These are phyloP conservation scores for Candida krabiensis DNA, from an alignment of 805 yeast genomes.

Conservation along the genomic window DNA sequence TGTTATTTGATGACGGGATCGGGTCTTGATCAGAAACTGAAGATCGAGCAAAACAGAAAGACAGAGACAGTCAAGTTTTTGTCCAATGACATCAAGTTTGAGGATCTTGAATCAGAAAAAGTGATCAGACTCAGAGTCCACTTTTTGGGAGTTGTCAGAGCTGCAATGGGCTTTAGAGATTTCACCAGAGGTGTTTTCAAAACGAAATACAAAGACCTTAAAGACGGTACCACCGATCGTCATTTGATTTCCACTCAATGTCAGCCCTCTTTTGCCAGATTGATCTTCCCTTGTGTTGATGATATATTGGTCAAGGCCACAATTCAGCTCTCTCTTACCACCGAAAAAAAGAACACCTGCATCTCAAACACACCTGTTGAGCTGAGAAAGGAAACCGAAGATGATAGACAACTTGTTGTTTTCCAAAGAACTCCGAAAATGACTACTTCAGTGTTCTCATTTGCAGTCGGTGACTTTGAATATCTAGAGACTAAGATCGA, in stretches of 20 bases:
- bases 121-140: conserved; percentile 28
- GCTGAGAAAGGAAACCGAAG: conserved; percentile 13
- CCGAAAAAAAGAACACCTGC: conserved; percentile 46
- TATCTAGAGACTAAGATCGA: conserved; percentile 39
- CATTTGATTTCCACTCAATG: conserved; percentile 67
- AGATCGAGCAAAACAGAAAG: conserved; percentile 37
- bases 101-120: conserved; percentile 6
- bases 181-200: conserved; percentile 65
- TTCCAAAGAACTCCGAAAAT: conserved; percentile 60
- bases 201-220: conserved; percentile 57
- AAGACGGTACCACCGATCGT: conserved; percentile 49
- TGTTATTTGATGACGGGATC: conserved; percentile 27
- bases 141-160: conserved; percentile 53
- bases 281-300: conserved; percentile 69
- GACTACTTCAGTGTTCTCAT: conserved; percentile 64
- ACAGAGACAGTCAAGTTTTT: conserved; percentile 36
- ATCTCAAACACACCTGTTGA: conserved; percentile 48
- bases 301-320: conserved; percentile 57
- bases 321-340: conserved; percentile 48
- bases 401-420: conserved; percentile 33
- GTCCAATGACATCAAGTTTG: conserved; percentile 27
- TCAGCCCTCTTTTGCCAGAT: conserved; percentile 65
- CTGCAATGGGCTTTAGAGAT: conserved; percentile 53
- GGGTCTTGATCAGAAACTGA: conserved; percentile 14
- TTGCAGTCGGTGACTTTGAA: conserved; percentile 68